These are phyloP conservation scores for Hanseniaspora vineae DNA, from an alignment of 805 yeast species.

Conservation along the genomic window DNA sequence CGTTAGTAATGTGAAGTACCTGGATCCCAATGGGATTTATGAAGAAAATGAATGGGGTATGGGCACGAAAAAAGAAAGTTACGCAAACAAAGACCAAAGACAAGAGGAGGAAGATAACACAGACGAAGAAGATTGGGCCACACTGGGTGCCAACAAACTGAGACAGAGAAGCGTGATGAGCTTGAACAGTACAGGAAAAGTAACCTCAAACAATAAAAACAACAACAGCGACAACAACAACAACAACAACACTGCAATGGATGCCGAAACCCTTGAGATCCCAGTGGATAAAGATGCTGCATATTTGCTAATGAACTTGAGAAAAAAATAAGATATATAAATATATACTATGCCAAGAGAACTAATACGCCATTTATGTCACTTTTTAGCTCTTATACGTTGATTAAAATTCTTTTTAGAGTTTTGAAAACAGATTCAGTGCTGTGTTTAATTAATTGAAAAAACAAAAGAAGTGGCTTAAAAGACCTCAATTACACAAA, in stretches of 20 bases:
- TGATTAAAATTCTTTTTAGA: too few relatives aligned
- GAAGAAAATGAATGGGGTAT: neutral
- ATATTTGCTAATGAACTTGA: conserved; percentile 19
- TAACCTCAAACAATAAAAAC: neutral
- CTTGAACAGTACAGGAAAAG: neutral
- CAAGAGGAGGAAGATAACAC: conserved; percentile 47
- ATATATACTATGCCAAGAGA: too few relatives aligned
- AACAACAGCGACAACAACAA: neutral
- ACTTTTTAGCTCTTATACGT: too few relatives aligned
- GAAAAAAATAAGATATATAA: conserved; percentile 1
- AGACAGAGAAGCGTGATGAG: conserved; percentile 17
- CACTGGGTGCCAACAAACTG: conserved; percentile 69
- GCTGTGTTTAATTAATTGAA: neutral
- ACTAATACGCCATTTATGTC: too few relatives aligned
- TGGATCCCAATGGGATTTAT: neutral
- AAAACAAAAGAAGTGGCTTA: too few relatives aligned
- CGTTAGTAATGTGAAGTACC: neutral
- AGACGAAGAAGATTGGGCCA: conserved; percentile 95
- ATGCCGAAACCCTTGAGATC: conserved; percentile 7
- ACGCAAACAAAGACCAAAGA: conserved; percentile 4
- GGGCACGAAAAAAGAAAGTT: neutral
- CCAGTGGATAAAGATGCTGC: conserved; percentile 15
- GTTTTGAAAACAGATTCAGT: too few relatives aligned
- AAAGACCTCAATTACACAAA: too few relatives aligned
- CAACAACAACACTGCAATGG: neutral